Evolutionary conservation across 371 early-diverging fungal species (phyloP), one percentile per base, ranked within the genome.

Genomic region (Funneliformis caledonium): DNA sequence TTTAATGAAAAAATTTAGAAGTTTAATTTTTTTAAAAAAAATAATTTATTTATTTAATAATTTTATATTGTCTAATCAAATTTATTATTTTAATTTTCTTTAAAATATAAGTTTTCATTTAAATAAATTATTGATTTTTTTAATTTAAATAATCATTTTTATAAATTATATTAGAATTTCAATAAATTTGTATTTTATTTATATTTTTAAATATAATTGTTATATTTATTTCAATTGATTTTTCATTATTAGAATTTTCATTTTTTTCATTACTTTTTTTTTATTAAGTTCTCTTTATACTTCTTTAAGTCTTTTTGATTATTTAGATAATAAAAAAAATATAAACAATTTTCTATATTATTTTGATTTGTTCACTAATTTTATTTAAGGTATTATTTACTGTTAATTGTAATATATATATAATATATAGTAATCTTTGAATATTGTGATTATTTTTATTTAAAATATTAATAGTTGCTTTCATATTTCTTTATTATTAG

Each of bases 401-500:
- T 43, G 43, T 43, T 8, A 75, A 19, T 8, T 75, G 43, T 11
- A 75, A 26, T 5, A 61, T 60, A n/a, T 75, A 45, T 26, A 43
- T 61, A 10, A 26, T 9, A 33, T n/a, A 73, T 48, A 33, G n/a
- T 60, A 75, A 22, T 10, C 59, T 52, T 19, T 50, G 4, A 33
- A 73, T 16, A 47, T 37, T 65, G 6, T 45, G 4, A 31, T 69
- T 1, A 12, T 31, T 37, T 1, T 0, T 8, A 33, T 75, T 19
- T 42, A 26, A 75, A 42, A 60, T 37, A 22, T 48, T 42, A 9
- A 60, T 14, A 7, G 75, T 22, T 19, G 37, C 60, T 60, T 75
- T 75, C 42, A 75, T 60, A 22, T 75, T 75, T 10, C 2, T 7
- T 22, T 43, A 75, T 75, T 75, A 19, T 75, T 42, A n/a, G 61